Conservation (phyloP, 371 early-diverging fungal species). For the Mortierella sp. region DNA sequence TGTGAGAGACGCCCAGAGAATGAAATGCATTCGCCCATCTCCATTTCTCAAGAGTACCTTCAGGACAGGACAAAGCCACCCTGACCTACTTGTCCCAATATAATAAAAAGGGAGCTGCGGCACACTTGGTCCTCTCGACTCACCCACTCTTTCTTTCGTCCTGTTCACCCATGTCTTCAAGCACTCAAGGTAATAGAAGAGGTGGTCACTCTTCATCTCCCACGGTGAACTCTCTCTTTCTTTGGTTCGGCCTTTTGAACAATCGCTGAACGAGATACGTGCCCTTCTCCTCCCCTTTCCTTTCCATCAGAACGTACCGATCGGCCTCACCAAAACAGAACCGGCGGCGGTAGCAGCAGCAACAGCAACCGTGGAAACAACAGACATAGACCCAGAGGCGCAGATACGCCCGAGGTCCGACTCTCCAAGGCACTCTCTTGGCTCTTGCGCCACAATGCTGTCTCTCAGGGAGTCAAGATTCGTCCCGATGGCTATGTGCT, state of each 20-base stretch:
- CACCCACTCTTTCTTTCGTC: too few relatives aligned
- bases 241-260: not conserved
- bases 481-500: slow-evolving; percentile 79
- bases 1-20: too few relatives aligned
- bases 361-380: slow-evolving; percentile 8
- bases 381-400: slow-evolving; percentile 2
- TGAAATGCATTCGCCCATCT: too few relatives aligned
- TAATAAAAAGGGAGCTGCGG: too few relatives aligned
- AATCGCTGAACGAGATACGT: not conserved
- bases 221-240: not conserved
- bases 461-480: slow-evolving; percentile 76
- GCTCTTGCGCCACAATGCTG: slow-evolving; percentile 87
- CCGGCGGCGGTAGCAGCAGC: not conserved
- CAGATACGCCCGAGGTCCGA: slow-evolving; percentile 49
- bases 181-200: too few relatives aligned
- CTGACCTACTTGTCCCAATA: too few relatives aligned
- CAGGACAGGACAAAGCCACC: too few relatives aligned
- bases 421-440: slow-evolving; percentile 83
- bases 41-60: too few relatives aligned
- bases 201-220: too few relatives aligned
- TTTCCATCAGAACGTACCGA: not conserved
- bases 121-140: too few relatives aligned
- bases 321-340: not conserved
- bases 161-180: too few relatives aligned
- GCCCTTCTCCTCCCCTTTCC: not conserved